Evolutionary conservation across 495 filamentous ascomycete species (phyloP).

Genomic region (Penicillium roqueforti): DNA sequence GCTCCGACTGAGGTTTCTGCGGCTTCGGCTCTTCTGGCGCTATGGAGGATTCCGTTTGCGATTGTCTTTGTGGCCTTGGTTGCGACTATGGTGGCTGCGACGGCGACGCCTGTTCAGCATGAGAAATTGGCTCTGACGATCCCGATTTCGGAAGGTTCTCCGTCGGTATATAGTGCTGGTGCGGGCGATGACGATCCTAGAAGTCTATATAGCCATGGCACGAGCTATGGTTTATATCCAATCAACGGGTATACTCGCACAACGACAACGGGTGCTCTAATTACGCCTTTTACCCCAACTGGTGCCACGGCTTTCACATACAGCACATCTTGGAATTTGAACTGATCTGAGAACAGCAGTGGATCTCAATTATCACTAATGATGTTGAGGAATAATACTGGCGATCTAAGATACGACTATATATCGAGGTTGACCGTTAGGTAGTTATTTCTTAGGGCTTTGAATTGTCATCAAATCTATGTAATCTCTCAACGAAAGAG

Average conservation of each 20-base stretch:
- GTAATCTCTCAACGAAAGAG: neutral
- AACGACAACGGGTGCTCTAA: neutral
- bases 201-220: neutral
- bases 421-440: neutral
- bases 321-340: neutral
- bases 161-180: neutral
- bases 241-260: neutral
- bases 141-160: neutral
- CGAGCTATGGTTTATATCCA: neutral
- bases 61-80: conserved; percentile 3
- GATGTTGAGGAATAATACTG: neutral
- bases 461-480: neutral
- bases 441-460: neutral
- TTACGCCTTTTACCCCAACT: neutral
- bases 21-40: neutral
- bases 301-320: neutral
- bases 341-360: neutral
- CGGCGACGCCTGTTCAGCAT: neutral
- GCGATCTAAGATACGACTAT: neutral
- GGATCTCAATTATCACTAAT: neutral
- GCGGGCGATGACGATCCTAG: too few relatives aligned
- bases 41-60: neutral
- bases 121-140: neutral
- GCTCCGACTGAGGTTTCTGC: neutral
- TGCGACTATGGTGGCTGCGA: conserved; percentile 5